These are phyloP conservation scores for Fremontodendron californicum DNA, from an alignment of 345 rosid species.

Conservation along the genomic window DNA sequence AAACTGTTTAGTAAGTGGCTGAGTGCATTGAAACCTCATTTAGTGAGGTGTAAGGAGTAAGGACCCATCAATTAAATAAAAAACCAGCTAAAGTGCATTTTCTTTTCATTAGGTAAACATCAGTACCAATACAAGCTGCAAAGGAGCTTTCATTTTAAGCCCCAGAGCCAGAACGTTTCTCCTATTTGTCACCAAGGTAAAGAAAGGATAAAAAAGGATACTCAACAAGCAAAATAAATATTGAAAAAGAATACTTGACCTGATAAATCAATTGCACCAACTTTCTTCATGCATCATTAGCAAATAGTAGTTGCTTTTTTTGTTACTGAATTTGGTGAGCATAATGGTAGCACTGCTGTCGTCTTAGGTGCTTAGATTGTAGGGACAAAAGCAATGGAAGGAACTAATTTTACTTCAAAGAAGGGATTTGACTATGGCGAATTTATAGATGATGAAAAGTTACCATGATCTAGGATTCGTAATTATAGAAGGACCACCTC, in stretches of 20 bases:
- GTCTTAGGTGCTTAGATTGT: not conserved
- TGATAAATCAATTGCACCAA: conserved; percentile 6
- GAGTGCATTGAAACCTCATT: conserved; percentile 2
- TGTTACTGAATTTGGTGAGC: not conserved
- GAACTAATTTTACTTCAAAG: not conserved
- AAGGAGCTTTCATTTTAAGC: conserved; percentile 6
- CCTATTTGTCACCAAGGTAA: conserved; percentile 8
- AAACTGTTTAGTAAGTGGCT: not conserved
- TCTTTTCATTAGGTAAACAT: conserved; percentile 23
- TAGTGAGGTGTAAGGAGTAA: not conserved
- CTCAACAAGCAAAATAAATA: not conserved
- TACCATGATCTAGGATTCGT: not conserved
- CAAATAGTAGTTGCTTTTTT: not conserved
- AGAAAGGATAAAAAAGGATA: not conserved
- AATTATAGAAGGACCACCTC: not conserved
- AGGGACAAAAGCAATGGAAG: not conserved
- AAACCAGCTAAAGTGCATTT: conserved; percentile 18
- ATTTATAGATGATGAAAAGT: not conserved
- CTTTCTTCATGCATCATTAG: conserved; percentile 6
- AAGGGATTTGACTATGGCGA: not conserved
- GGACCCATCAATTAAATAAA: conserved; percentile 1
- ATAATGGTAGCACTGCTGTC: conserved; percentile 1
- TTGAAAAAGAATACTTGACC: conserved; percentile 9
- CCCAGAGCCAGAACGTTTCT: not conserved
- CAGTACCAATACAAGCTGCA: conserved; percentile 4